These are phyloP conservation scores for Alternaria solani DNA, from an alignment of 2,329 filamentous ascomycete genomes.

Conservation along the genomic window DNA sequence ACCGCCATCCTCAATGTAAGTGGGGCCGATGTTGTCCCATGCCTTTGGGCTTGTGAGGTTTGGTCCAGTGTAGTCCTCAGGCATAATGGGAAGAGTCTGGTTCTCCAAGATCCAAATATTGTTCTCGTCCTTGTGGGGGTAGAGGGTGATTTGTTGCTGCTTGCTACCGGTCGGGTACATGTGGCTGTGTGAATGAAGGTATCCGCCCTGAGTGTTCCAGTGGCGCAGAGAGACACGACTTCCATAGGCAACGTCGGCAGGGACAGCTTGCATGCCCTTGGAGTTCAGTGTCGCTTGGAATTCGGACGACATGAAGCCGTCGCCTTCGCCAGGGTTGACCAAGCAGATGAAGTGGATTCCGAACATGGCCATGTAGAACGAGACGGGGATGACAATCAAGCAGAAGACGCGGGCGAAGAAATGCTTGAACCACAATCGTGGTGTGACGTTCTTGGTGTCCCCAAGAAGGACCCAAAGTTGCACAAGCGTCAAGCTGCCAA, in stretches of 20 bases:
- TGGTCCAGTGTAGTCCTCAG: conserved; percentile 76
- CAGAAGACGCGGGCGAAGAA: conserved; percentile 91
- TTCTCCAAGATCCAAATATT: conserved; percentile 96
- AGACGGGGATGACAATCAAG: conserved; percentile 84
- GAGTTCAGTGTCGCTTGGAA: conserved; percentile 97
- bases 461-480: conserved; percentile 96
- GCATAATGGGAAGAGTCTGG: conserved; percentile 75
- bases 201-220: conserved; percentile 96
- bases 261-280: conserved; percentile 94
- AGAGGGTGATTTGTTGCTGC: conserved; percentile 97
- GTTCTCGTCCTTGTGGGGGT: conserved; percentile 99
- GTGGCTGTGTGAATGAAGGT: conserved; percentile 93
- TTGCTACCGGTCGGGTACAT: conserved; percentile 99
- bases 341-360: conserved; percentile 95
- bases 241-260: conserved; percentile 89
- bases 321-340: conserved; percentile 92
- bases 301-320: conserved; percentile 99
- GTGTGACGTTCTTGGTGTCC: conserved; percentile 83
- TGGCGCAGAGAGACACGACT: conserved; percentile 88
- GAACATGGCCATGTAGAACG: conserved; percentile 97
- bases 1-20: conserved; percentile 79
- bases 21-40: conserved; percentile 78
- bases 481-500: conserved; percentile 85
- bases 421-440: conserved; percentile 90
- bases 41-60: conserved; percentile 81